Evolutionary conservation across 2,329 filamentous ascomycete genomes (phyloP), one percentile per base, ranked within the genome.

Genomic region (Juglanconis oblonga): DNA sequence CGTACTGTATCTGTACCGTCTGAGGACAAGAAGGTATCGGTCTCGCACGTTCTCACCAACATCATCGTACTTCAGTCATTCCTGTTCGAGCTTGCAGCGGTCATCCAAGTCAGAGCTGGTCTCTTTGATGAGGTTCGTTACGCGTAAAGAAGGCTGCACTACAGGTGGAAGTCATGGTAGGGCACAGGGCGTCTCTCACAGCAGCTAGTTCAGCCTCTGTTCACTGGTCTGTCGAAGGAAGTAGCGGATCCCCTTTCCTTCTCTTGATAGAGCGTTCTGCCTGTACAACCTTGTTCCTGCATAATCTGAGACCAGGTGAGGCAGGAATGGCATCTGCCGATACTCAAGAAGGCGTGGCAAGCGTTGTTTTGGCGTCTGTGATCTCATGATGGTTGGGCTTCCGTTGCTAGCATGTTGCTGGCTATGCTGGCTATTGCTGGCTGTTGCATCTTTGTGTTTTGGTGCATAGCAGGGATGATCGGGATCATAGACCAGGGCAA

Each of bases 21-120:
- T 5, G 70, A 70, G 33, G 70, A 74, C 5, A 75, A 73, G 52
- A 80, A 79, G 9, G 87, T 86, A 7, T 91, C 87, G 7, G 84
- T 95, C 4, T 91, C 88, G 45, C 90, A 94, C 70, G 78, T 94
- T 10, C 76, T 95, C 63, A 94, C 90, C 5, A 95, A 94, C 71
- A 85, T 89, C 45, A 84, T 94, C 60, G 84, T 94, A 54, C 78
- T 92, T 59, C 91, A 95, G 71, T 89, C 90, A 40, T 95, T 95
- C 70, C 74, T 94, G 53, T 80, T 94, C 53, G 91, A 95, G 72
- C 73, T 94, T 58, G 87, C 89, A 2, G 88, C 89, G 32, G 73
- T 93, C 67, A 80, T 92, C 61, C 90, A 94, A 71, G 87, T 90
- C 40, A 80, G 91, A 57, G 89, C 88, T 31, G 87, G 87, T 11